These are phyloP conservation scores for Xylaria hypoxylon DNA, from an alignment of 2,329 filamentous ascomycete species.

Conservation along the genomic window DNA sequence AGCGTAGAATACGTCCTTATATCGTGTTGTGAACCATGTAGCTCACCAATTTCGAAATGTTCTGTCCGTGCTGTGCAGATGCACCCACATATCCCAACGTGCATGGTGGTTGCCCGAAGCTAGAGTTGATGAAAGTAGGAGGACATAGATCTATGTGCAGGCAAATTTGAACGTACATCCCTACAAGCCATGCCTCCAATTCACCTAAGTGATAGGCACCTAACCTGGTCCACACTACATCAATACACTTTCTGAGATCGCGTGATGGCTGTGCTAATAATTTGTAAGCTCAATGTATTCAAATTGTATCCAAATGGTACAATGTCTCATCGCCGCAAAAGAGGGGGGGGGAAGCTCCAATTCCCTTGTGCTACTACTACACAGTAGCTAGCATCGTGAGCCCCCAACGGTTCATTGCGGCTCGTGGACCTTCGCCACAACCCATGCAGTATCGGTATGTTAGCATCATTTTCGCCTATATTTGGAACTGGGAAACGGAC, in stretches of 20 bases:
- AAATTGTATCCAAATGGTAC: conserved; percentile 2
- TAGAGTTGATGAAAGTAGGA: not conserved
- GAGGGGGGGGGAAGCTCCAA: not conserved
- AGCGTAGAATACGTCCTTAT: not conserved
- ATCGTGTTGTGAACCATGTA: not conserved
- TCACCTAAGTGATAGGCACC: not conserved
- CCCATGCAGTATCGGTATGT: not conserved
- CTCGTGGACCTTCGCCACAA: not conserved
- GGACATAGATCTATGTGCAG: conserved; percentile 2
- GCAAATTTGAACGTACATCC: not conserved
- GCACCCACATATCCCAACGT: not conserved
- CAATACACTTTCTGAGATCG: conserved; percentile 11
- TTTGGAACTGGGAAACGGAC: conserved; percentile 22
- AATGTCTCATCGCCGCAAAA: conserved; percentile 14
- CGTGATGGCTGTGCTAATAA: conserved; percentile 9
- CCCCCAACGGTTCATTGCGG: conserved; percentile 11
- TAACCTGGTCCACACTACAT: too few relatives aligned
- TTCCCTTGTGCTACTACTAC: conserved; percentile 11
- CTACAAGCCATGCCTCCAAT: not conserved
- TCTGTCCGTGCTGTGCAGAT: not conserved
- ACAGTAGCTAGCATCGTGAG: not conserved
- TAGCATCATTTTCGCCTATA: conserved; percentile 25
- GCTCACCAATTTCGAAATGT: not conserved
- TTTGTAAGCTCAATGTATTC: conserved; percentile 15
- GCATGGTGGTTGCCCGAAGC: not conserved